Base-by-base conservation (phyloP, 768 basidiomycete genomes). In the Lactarius vividus region DNA sequence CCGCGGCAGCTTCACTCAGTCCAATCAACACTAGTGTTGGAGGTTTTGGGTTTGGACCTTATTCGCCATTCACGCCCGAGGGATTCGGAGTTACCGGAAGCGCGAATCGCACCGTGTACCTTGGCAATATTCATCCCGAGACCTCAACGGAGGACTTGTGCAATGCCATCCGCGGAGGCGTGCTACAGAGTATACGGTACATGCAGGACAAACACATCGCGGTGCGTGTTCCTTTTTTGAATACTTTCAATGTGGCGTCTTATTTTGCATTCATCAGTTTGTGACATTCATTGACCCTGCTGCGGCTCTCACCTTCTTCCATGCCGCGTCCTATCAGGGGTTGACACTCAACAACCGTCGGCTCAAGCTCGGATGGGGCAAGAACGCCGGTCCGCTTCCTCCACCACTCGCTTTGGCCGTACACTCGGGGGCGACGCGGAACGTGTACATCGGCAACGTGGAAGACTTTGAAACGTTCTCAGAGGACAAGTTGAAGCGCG, bases 181-280 rank as follows among this genome's bases (percentile, higher is more conserved):
- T 97, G 68, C 78, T 99, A 59, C 94, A 98, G 79, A 94, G 94
- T 76, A 88, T 99, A 73, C 81, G 94, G 68, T 96, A 95, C 76
- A 91, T 98, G 87, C 88, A 90, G 69, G 97, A 98, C 72, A 97
- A 98, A 81, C 94, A 96, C 74, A 97, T 97, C 73, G 94, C 94
- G 71, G 92, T 96, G 71, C 70, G 89, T 84, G 33, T 62, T 26
- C 54, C 33, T 26, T 37, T 33, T 64, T 20, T 42, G n/a, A 9
- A 37, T 54, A n/a, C 4, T 0, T 1, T 57, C 16, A 13, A 37
- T 13, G 39, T 46, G 59, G 49, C 66, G 63, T 42, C 69, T 58
- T 44, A 68, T 65, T 68, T 58, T 55, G 18, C 59, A 7, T 39
- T 3, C 9, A 35, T 33, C 66, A 95, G 92, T 99, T 98, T 70